Evolutionary conservation across 2,329 filamentous ascomycete species (phyloP), one percentile per base, ranked within the genome.

Genomic region (Setomelanomma holmii): DNA sequence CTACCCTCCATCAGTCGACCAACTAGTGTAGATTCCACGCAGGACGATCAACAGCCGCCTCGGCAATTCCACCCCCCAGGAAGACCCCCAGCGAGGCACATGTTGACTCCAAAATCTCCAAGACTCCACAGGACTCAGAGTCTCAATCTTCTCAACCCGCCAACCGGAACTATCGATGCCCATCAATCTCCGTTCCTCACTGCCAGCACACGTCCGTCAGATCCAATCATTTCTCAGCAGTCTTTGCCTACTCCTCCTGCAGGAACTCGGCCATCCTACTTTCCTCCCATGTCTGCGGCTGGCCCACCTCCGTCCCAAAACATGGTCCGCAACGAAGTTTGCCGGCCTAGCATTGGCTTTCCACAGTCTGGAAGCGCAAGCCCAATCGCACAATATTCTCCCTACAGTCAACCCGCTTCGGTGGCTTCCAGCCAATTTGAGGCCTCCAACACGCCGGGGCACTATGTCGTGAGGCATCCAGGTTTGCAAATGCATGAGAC

Each of bases 21-120:
- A 7, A 61, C 66, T 2, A 75, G 72, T 41, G 69, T 72, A 1
- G 71, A 72, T 40, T 73, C 69, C 2, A 65, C 58, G 0, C 63
- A 64, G 20, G 67, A 64, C 7, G 69, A 71, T 1, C 55, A 56
- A 11, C 51, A 57, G 10, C 51, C 59, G n/a, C 56, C 48, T 14
- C 64, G 64, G 49, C 63, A 49, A 16, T 73, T 65, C 49, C 68
- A 60, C 35, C 65, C 61, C 4, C 66, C 66, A 23, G 60, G 62
- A 34, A 61, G 60, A 22, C 65, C 64, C 33, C 55, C n/a, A n/a
- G n/a, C 64, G 48, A 76, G 84, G 57, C 80, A 80, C 27, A 80
- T 84, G n/a, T 66, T 86, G 54, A 86, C 82, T 10, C 84, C 86
- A 1, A 79, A 80, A 57, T 86, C 86, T 8, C 84, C 85, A 8